A percentile compares a stretch with the other conserved stretches of the same genome.
Evolutionary conservation across 192 early-diverging fungal species (phyloP).

Genomic region (Podochytrium sp.): DNA sequence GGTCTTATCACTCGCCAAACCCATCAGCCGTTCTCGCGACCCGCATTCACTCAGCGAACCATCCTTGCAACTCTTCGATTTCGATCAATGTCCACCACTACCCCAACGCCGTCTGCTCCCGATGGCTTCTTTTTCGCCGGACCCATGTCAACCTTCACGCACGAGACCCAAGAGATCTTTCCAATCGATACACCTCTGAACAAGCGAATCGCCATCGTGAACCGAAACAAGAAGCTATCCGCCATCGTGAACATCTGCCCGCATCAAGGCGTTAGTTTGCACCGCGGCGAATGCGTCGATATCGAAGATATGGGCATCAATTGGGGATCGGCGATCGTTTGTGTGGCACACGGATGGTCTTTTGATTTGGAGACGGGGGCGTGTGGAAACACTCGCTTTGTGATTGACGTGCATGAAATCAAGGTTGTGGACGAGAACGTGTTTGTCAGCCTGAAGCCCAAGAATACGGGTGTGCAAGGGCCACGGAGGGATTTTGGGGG

Average conservation of each 20-base stretch:
- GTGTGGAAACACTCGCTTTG: constrained; percentile 35
- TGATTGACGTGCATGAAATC: constrained; percentile 39
- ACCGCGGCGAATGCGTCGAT: constrained; percentile 29
- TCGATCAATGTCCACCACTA: not conserved
- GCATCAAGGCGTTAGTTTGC: constrained; percentile 27
- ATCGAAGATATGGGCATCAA: constrained; percentile 49
- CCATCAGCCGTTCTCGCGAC: not conserved
- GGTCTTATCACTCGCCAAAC: not conserved
- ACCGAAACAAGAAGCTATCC: constrained; percentile 22
- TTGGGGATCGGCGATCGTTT: constrained; percentile 43
- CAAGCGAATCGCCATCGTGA: constrained; percentile 28
- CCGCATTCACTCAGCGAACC: not conserved
- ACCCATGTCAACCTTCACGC: constrained; percentile 8
- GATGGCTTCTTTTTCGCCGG: constrained; percentile 22
- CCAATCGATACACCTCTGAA: constrained; percentile 29
- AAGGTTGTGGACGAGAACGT: constrained; percentile 8
- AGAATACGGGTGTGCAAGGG: constrained; percentile 6
- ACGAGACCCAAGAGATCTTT: constrained; percentile 6
- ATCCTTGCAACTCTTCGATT: not conserved
- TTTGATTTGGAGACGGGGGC: constrained; percentile 41
- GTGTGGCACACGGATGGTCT: constrained; percentile 36
- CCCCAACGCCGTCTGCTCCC: constrained; percentile 3
- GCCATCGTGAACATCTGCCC: constrained; percentile 39
- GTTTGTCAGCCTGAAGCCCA: constrained; percentile 23
- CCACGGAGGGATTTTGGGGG: constrained; percentile 29